Evolutionary conservation across 306 rosid genomes (phyloP).

Genomic region (Glycine latifolia): DNA sequence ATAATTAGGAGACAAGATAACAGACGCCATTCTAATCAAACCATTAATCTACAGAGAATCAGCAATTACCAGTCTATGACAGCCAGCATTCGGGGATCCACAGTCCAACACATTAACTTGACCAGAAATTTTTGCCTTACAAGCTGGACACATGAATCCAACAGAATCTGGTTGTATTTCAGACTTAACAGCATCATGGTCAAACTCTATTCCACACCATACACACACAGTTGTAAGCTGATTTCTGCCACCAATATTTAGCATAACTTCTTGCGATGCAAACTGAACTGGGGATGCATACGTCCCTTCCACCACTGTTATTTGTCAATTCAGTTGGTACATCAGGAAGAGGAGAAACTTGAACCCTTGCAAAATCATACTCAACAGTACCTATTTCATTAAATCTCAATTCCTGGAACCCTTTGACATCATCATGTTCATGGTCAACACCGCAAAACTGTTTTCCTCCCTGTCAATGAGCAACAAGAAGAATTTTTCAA

Average conservation of each 20-base stretch:
- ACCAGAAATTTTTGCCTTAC: constrained; percentile 79
- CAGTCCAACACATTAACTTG: constrained; percentile 59
- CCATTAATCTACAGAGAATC: constrained; percentile 20
- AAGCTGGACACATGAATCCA: constrained; percentile 80
- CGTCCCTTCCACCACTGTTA: constrained; percentile 51
- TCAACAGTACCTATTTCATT: constrained; percentile 59
- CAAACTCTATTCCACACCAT: constrained; percentile 78
- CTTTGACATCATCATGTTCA: constrained; percentile 47
- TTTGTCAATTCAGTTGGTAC: constrained; percentile 53
- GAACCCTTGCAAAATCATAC: constrained; percentile 51
- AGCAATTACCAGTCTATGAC: constrained; percentile 43
- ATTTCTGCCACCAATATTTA: constrained; percentile 47
- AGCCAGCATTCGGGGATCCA: constrained; percentile 55
- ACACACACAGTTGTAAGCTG: constrained; percentile 70
- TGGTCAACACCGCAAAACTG: constrained; percentile 40
- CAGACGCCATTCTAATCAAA: constrained; percentile 12
- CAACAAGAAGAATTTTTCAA: constrained; percentile 36
- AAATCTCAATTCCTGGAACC: constrained; percentile 56
- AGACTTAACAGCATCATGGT: constrained; percentile 64
- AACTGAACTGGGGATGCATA: constrained; percentile 57
- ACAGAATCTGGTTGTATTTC: constrained; percentile 80
- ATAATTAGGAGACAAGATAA: constrained; percentile 11
- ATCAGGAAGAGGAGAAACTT: constrained; percentile 58
- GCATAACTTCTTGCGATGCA: constrained; percentile 63
- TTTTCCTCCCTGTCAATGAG: constrained; percentile 56